Conservation (phyloP, 768 basidiomycete genomes). For the Tylopilus sp. region DNA sequence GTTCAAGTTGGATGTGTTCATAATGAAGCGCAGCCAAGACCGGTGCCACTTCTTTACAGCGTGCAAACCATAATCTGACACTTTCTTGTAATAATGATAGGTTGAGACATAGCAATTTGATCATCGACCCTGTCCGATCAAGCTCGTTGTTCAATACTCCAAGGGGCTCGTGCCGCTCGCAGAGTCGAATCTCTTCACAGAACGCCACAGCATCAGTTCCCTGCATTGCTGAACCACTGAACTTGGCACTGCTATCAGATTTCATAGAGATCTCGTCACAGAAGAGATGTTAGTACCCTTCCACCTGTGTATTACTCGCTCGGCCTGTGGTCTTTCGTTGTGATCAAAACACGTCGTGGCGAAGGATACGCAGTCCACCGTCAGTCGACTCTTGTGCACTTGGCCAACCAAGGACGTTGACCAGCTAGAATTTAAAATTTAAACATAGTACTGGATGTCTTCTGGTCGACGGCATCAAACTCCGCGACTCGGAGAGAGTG, state of each 20-base stretch:
- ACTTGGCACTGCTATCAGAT: constrained; percentile 11
- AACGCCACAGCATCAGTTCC: constrained; percentile 13
- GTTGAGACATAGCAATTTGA: constrained; percentile 10
- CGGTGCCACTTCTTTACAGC: constrained; percentile 21
- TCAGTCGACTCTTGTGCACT: too few species aligned
- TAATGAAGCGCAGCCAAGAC: constrained; percentile 12
- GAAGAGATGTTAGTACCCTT: background rate
- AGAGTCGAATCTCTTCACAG: background rate
- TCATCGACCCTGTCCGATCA: constrained; percentile 1
- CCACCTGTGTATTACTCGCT: background rate
- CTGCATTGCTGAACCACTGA: background rate
- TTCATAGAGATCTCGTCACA: background rate
- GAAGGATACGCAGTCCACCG: too few species aligned
- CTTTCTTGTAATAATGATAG: constrained; percentile 7
- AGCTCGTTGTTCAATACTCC: background rate
- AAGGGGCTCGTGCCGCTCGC: constrained; percentile 18
- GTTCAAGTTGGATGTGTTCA: background rate
- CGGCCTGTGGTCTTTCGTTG: background rate
- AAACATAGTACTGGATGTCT: too few species aligned
- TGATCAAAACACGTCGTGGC: too few species aligned
- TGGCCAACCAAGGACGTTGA: too few species aligned
- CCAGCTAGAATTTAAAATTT: too few species aligned
- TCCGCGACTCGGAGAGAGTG: constrained; percentile 3
- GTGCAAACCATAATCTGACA: constrained; percentile 7
- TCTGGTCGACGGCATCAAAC: too few species aligned